phyloP scores from a whole-genome alignment of 2,329 filamentous ascomycete genomes.

The Fusarium falciforme region DNA sequence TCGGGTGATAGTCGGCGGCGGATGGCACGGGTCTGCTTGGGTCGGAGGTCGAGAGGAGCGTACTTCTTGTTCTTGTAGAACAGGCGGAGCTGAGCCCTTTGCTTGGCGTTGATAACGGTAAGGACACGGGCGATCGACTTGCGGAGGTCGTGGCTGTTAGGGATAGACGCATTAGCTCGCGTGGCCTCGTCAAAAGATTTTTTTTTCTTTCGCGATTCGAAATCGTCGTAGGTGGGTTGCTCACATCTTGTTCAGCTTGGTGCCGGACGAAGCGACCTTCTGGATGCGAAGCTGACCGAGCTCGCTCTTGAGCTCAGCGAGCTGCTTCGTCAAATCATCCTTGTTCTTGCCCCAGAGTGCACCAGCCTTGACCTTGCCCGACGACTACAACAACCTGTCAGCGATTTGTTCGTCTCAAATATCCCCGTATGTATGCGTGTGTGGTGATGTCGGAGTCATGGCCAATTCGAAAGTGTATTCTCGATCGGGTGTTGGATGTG shows the following conservation, averaged over 20 bases:
- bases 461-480: slow-evolving; percentile 19
- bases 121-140: slow-evolving; percentile 99
- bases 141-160: slow-evolving; percentile 90
- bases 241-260: slow-evolving; percentile 98
- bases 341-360: slow-evolving; percentile 99
- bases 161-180: slow-evolving; percentile 34
- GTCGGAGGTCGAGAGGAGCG: slow-evolving; percentile 95
- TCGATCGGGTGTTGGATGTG: slow-evolving; percentile 31
- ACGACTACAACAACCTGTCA: slow-evolving; percentile 54
- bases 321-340: slow-evolving; percentile 96
- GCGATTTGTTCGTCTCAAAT: slow-evolving; percentile 38
- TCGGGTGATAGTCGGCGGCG: slow-evolving; percentile 93
- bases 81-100: slow-evolving; percentile 95
- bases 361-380: slow-evolving; percentile 87
- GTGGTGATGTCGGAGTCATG: slow-evolving; percentile 23
- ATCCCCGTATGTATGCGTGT: slow-evolving; percentile 18
- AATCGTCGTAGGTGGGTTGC: slow-evolving; percentile 45
- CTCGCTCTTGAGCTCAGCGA: slow-evolving; percentile 95
- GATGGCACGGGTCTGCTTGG: slow-evolving; percentile 98
- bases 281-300: slow-evolving; percentile 96
- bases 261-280: slow-evolving; percentile 95
- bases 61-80: slow-evolving; percentile 99
- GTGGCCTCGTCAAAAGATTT: neutral
- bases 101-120: slow-evolving; percentile 99
- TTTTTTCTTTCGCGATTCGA: neutral